These are phyloP conservation scores for Rhynchosporium secalis DNA, from an alignment of 2,329 filamentous ascomycete genomes.

Conservation along the genomic window DNA sequence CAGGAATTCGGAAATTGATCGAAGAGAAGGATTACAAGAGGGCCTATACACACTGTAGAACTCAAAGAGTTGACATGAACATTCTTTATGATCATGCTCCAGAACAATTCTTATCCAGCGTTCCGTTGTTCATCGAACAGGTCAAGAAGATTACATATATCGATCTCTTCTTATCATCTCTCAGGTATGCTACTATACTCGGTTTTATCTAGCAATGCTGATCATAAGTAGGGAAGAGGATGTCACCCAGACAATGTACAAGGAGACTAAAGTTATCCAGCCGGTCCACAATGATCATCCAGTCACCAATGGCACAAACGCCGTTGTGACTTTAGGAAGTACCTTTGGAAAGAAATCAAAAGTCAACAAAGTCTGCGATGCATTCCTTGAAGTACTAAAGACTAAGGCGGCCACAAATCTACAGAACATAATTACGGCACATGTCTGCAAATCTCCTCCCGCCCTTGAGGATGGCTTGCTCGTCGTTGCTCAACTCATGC, in stretches of 20 bases:
- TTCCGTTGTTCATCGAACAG: constrained; percentile 79
- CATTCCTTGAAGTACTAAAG: constrained; percentile 69
- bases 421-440: constrained; percentile 90
- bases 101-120: constrained; percentile 75
- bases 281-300: constrained; percentile 37
- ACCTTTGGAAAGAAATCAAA: constrained; percentile 51
- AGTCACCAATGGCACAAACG: constrained; percentile 27
- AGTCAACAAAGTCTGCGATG: constrained; percentile 85
- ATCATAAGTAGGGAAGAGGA: constrained; percentile 69
- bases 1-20: constrained; percentile 81
- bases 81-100: constrained; percentile 94
- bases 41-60: constrained; percentile 86
- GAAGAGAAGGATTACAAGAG: constrained; percentile 77
- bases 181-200: constrained; percentile 57
- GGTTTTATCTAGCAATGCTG: constrained; percentile 14
- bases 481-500: constrained; percentile 73
- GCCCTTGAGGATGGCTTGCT: constrained; percentile 82
- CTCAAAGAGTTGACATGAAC: constrained; percentile 96
- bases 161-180: constrained; percentile 85
- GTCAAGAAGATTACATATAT: constrained; percentile 79
- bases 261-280: constrained; percentile 66
- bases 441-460: constrained; percentile 90
- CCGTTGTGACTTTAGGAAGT: constrained; percentile 23
- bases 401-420: constrained; percentile 64
- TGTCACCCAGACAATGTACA: constrained; percentile 90